Conservation (phyloP, 345 rosid genomes). For the Aethionema arabicum region DNA sequence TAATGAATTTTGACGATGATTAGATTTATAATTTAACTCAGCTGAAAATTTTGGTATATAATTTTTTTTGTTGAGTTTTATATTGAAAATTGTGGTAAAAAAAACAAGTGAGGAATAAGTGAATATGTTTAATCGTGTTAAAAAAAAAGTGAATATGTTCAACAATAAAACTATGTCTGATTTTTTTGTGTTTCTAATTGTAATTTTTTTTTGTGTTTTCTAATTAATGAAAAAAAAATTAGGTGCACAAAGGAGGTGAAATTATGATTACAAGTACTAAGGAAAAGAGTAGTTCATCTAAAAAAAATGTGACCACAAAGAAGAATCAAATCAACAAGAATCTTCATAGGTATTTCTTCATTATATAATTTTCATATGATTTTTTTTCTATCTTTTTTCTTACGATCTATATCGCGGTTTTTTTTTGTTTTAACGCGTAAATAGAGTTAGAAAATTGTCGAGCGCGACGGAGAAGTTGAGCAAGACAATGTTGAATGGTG, state of each 20-base stretch:
- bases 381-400: no score
- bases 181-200: no score
- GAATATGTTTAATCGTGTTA: no score
- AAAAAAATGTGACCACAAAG: constrained; percentile 37
- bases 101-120: no score
- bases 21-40: no score
- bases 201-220: no score
- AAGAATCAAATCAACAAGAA: constrained; percentile 63
- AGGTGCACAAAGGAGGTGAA: constrained; percentile 83
- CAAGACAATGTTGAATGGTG: constrained; percentile 67
- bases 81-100: no score
- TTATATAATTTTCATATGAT: not conserved
- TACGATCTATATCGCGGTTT: no score
- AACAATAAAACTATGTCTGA: not conserved
- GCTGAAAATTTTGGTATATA: no score
- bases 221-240: not conserved
- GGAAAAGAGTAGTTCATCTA: constrained; percentile 40
- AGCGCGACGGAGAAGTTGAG: constrained; percentile 79
- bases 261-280: constrained; percentile 53
- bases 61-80: no score
- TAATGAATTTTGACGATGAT: no score
- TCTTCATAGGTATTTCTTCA: constrained; percentile 62
- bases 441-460: constrained; percentile 66
- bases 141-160: no score
- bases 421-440: not conserved